phyloP scores from a whole-genome alignment of 352 stramenopile species.

The Peronospora destructor region DNA sequence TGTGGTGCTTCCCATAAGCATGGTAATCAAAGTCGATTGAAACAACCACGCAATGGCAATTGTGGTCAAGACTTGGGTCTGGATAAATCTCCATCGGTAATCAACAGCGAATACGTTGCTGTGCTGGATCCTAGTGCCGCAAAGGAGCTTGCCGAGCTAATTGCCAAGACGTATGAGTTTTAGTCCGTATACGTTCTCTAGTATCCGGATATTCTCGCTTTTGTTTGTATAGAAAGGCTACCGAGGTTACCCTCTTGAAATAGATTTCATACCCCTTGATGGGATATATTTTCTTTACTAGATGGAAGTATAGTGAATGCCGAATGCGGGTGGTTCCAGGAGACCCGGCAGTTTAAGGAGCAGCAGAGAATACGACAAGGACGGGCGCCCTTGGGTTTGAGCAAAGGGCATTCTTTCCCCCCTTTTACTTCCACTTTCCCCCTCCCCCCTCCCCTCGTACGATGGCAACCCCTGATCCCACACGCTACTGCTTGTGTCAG shows the following conservation, averaged over 20 bases:
- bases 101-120: slow-evolving; percentile 35
- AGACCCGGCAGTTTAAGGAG: slow-evolving; percentile 6
- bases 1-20: slow-evolving; percentile 15
- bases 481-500: slow-evolving; percentile 81
- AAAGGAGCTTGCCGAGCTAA: slow-evolving; percentile 21
- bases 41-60: slow-evolving; percentile 13
- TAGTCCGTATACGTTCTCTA: slow-evolving; percentile 6
- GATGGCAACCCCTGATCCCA: slow-evolving; percentile 38
- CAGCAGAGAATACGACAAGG: slow-evolving; percentile 2
- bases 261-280: slow-evolving; percentile 4
- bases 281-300: slow-evolving; percentile 3
- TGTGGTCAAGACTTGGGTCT: slow-evolving; percentile 11
- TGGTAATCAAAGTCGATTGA: slow-evolving; percentile 16
- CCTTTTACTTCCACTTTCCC: neutral
- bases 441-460: neutral
- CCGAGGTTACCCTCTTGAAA: slow-evolving; percentile 2
- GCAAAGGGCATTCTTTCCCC: neutral
- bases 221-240: too few species aligned
- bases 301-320: slow-evolving; percentile 2
- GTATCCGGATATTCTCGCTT: neutral
- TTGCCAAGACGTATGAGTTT: slow-evolving; percentile 42
- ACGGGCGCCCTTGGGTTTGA: neutral
- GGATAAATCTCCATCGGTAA: slow-evolving; percentile 27
- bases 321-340: slow-evolving; percentile 8
- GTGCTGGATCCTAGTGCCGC: slow-evolving; percentile 24